Conservation (phyloP, 192 early-diverging fungal genomes). For the Chytriomyces sp. region DNA sequence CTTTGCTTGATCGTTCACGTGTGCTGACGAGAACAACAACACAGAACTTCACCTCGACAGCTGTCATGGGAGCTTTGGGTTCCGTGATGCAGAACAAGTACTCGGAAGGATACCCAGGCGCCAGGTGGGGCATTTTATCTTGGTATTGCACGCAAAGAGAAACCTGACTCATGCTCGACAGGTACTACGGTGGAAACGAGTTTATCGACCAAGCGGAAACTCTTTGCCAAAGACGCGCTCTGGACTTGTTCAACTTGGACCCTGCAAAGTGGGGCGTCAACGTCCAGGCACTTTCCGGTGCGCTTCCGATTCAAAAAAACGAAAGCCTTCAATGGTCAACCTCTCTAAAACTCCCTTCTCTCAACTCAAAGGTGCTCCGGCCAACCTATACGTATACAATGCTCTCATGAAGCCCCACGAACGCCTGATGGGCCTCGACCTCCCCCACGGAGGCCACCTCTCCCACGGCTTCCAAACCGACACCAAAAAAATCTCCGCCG, state of each 20-base stretch:
- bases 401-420: conserved; percentile 96
- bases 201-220: conserved; percentile 93
- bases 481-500: conserved; percentile 94
- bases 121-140: conserved; percentile 60
- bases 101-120: conserved; percentile 95
- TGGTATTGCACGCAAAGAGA: not conserved
- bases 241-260: conserved; percentile 90
- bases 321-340: not conserved
- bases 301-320: too few relatives aligned
- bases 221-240: conserved; percentile 93
- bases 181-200: conserved; percentile 99
- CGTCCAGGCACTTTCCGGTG: conserved; percentile 91
- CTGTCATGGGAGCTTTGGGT: conserved; percentile 95
- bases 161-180: conserved; percentile 27
- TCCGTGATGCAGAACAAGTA: conserved; percentile 99
- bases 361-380: conserved; percentile 75
- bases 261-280: conserved; percentile 94
- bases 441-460: conserved; percentile 97
- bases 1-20: not conserved
- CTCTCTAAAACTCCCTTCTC: not conserved
- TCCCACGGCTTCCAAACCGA: conserved; percentile 98
- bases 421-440: conserved; percentile 96
- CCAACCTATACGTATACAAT: conserved; percentile 96
- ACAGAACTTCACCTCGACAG: conserved; percentile 95
- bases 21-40: not conserved